These are phyloP conservation scores for Carex arenaria DNA, from an alignment of 202 grass and related monocot genomes.

Conservation along the genomic window DNA sequence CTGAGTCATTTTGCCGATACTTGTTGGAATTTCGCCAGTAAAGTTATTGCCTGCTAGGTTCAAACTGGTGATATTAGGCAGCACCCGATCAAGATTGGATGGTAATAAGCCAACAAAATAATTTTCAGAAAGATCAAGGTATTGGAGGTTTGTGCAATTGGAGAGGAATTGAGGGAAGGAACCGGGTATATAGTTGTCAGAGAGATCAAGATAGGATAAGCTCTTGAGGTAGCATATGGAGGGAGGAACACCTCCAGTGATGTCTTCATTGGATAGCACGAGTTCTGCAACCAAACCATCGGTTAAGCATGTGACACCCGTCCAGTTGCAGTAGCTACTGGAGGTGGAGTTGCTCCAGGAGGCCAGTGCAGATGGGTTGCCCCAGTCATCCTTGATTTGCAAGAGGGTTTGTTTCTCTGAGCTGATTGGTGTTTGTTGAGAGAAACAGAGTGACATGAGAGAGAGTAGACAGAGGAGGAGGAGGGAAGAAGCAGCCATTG, in stretches of 20 bases:
- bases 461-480: slow-evolving; percentile 26
- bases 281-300: slow-evolving; percentile 29
- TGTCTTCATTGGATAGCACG: neutral
- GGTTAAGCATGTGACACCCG: slow-evolving; percentile 5
- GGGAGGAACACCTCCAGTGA: slow-evolving; percentile 24
- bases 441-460: slow-evolving; percentile 11
- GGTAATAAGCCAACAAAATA: slow-evolving; percentile 34
- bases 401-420: slow-evolving; percentile 28
- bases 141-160: slow-evolving; percentile 29
- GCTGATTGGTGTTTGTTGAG: slow-evolving; percentile 28
- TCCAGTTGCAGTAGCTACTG: slow-evolving; percentile 33
- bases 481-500: neutral
- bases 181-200: slow-evolving; percentile 36
- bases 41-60: slow-evolving; percentile 35
- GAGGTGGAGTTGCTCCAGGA: slow-evolving; percentile 35
- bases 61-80: slow-evolving; percentile 28
- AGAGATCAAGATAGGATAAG: slow-evolving; percentile 32
- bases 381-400: slow-evolving; percentile 38
- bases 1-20: slow-evolving; percentile 11
- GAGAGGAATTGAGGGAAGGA: slow-evolving; percentile 38
- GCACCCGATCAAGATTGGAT: slow-evolving; percentile 19
- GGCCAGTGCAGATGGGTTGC: slow-evolving; percentile 22
- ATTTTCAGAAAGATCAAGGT: slow-evolving; percentile 46
- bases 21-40: slow-evolving; percentile 25
- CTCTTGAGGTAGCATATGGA: slow-evolving; percentile 41